Evolutionary conservation across 371 early-diverging fungal species (phyloP).

Genomic region (Smittium mucronatum): DNA sequence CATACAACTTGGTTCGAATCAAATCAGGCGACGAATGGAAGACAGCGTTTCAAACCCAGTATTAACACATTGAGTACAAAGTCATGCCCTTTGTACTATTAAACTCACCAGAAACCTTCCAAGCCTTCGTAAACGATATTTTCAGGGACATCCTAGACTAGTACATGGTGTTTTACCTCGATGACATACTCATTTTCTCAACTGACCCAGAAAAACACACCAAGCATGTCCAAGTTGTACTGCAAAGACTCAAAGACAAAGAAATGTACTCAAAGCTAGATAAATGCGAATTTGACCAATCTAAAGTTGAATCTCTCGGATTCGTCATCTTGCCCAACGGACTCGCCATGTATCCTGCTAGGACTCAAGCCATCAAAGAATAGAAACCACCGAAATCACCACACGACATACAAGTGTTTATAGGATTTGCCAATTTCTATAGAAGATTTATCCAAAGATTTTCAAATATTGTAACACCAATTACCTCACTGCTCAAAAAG

Average conservation of each 20-base stretch:
- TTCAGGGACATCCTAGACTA: constrained; percentile 10
- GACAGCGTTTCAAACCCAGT: constrained; percentile 35
- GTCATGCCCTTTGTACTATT: constrained; percentile 37
- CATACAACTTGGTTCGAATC: constrained; percentile 29
- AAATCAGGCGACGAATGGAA: constrained; percentile 24
- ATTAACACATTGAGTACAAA: constrained; percentile 27
- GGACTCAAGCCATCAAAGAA: not conserved
- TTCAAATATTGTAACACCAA: constrained; percentile 19
- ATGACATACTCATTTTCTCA: constrained; percentile 40
- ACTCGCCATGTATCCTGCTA: not conserved
- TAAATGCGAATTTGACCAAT: constrained; percentile 38
- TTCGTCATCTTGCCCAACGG: constrained; percentile 21
- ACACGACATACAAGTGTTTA: constrained; percentile 22
- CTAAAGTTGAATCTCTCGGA: constrained; percentile 34
- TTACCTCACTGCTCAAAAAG: constrained; percentile 8
- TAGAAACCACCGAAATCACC: constrained; percentile 12
- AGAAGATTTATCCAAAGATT: constrained; percentile 20
- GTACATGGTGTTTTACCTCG: constrained; percentile 11
- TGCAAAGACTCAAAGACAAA: constrained; percentile 20
- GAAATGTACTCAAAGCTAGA: constrained; percentile 22
- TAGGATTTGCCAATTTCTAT: constrained; percentile 31
- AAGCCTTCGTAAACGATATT: constrained; percentile 6
- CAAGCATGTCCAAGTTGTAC: constrained; percentile 26
- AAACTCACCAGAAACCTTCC: constrained; percentile 13
- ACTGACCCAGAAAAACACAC: constrained; percentile 34